Evolutionary conservation across 495 filamentous ascomycete species (phyloP).

Genomic region (Penicillium paxilli): DNA sequence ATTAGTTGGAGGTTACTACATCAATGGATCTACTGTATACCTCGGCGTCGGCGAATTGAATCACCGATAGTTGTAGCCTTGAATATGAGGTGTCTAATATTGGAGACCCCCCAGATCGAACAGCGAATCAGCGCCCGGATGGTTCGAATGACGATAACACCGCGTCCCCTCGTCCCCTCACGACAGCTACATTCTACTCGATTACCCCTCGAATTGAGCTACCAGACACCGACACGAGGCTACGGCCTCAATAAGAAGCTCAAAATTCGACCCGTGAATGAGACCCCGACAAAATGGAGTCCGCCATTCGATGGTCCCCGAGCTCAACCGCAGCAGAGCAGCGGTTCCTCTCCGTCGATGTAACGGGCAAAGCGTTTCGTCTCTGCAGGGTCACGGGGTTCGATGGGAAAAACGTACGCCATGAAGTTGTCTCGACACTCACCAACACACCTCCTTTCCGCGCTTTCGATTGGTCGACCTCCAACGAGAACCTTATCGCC

Average conservation of each 20-base stretch:
- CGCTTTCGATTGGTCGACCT: slow-evolving; percentile 94
- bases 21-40: too few relatives aligned
- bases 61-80: neutral
- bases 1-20: too few relatives aligned
- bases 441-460: slow-evolving; percentile 82
- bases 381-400: slow-evolving; percentile 71
- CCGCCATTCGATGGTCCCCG: slow-evolving; percentile 86
- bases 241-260: slow-evolving; percentile 10
- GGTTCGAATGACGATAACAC: slow-evolving; percentile 24
- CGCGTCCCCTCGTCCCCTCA: slow-evolving; percentile 15
- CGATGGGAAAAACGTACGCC: slow-evolving; percentile 59
- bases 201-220: slow-evolving; percentile 4
- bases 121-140: slow-evolving; percentile 28
- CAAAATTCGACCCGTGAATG: neutral
- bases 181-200: neutral
- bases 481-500: slow-evolving; percentile 73
- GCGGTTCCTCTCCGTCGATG: slow-evolving; percentile 82
- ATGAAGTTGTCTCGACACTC: slow-evolving; percentile 68
- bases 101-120: slow-evolving; percentile 28
- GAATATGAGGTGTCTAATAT: slow-evolving; percentile 26
- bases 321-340: slow-evolving; percentile 64
- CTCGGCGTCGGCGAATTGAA: neutral
- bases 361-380: slow-evolving; percentile 74
- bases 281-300: slow-evolving; percentile 51
- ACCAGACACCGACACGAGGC: slow-evolving; percentile 6